phyloP scores from a whole-genome alignment of 2,329 filamentous ascomycete species.

The Talaromyces rugulosus region DNA sequence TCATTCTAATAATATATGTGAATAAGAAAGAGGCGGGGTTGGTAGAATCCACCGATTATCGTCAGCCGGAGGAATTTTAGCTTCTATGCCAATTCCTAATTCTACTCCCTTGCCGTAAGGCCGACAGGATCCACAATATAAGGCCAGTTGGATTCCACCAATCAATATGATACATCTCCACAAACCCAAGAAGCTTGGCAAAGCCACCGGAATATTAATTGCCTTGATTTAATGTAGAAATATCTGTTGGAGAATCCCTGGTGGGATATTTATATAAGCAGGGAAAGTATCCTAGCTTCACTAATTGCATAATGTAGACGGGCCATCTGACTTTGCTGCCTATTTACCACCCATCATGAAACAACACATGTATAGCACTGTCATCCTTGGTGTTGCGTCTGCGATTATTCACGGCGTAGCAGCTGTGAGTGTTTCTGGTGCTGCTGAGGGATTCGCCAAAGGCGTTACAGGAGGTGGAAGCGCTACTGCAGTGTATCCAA shows the following conservation, averaged over 20 bases:
- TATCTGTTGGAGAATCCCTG: neutral
- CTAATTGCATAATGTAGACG: neutral
- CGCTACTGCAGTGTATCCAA: constrained; percentile 5
- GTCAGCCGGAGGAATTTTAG: neutral
- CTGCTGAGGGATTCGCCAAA: constrained; percentile 8
- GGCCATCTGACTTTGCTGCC: neutral
- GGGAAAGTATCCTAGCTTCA: neutral
- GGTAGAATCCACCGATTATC: neutral
- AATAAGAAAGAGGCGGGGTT: neutral
- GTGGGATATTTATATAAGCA: neutral
- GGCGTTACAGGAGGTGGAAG: constrained; percentile 9
- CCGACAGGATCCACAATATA: neutral
- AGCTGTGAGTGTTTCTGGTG: constrained; percentile 5
- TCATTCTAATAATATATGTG: neutral
- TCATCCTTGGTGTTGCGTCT: neutral
- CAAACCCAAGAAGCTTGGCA: neutral
- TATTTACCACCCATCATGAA: constrained; percentile 1
- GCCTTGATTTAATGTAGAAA: neutral
- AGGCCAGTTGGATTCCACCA: neutral
- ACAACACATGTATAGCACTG: neutral
- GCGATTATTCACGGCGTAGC: neutral
- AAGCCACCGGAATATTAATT: neutral
- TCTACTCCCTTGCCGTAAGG: too few relatives aligned
- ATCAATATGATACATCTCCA: neutral
- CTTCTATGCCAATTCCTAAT: too few relatives aligned